A percentile compares a stretch with the other conserved stretches of the same genome.
Evolutionary conservation across 2,329 filamentous ascomycete genomes (phyloP).

Genomic region (Cordyceps tenuipes): DNA sequence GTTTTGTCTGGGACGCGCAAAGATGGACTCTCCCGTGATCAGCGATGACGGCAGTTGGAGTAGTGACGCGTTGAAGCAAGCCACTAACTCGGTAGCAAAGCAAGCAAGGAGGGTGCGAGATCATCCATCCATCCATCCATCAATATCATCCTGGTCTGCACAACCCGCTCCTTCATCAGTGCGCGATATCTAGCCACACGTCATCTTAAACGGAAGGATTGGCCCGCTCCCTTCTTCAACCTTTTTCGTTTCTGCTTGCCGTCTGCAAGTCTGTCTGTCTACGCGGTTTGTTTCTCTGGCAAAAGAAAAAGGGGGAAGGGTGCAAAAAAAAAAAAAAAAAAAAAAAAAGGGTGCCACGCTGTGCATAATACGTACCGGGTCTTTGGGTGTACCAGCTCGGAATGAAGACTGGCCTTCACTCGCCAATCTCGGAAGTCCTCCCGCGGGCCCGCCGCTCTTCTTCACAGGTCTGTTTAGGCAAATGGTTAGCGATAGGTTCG

Average conservation of each 20-base stretch:
- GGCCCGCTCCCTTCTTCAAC: neutral
- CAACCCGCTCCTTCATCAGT: neutral
- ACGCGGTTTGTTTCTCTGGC: no score
- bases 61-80: neutral
- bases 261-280: no score
- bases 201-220: neutral
- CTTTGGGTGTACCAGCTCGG: conserved; percentile 44
- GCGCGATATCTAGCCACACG: neutral
- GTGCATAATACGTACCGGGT: conserved; percentile 40
- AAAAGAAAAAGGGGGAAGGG: no score
- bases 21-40: neutral
- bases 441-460: conserved; percentile 61
- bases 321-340: neutral
- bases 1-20: neutral
- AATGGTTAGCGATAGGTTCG: conserved; percentile 7
- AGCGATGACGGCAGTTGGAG: neutral
- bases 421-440: conserved; percentile 57
- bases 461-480: conserved; percentile 52
- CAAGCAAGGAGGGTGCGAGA: neutral
- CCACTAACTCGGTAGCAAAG: neutral
- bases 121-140: neutral
- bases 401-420: conserved; percentile 57
- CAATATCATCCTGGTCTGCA: neutral
- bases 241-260: neutral
- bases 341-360: neutral